These are phyloP conservation scores for Helotiales sp. DNA, from an alignment of 2,329 filamentous ascomycete genomes.

Conservation along the genomic window DNA sequence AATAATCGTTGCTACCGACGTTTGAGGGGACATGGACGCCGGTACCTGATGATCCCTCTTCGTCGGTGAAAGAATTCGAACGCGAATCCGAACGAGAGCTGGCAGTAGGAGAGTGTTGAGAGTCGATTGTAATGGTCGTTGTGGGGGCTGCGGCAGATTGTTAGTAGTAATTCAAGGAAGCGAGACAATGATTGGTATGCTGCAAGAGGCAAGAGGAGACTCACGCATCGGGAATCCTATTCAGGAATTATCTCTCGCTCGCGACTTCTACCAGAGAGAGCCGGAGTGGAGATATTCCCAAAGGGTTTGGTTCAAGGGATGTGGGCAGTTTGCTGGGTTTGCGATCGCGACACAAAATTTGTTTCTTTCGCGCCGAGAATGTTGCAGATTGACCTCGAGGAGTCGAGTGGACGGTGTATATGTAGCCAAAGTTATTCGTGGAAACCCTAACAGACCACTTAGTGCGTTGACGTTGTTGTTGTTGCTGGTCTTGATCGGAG, in stretches of 20 bases:
- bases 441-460: not conserved
- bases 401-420: not conserved
- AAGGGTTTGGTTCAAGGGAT: conserved; percentile 20
- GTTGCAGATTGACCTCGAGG: not conserved
- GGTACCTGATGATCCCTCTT: conserved; percentile 41
- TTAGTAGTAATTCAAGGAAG: conserved; percentile 18
- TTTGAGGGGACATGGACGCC: conserved; percentile 41
- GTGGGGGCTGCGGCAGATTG: not conserved
- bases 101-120: conserved; percentile 31
- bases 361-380: not conserved
- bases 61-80: conserved; percentile 40
- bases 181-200: not conserved
- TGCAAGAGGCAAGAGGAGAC: conserved; percentile 1
- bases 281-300: conserved; percentile 42
- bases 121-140: conserved; percentile 38
- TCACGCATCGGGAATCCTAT: conserved; percentile 32
- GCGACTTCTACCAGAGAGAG: conserved; percentile 43
- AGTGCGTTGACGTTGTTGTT: not conserved
- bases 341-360: not conserved
- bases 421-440: not conserved
- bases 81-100: conserved; percentile 39
- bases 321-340: conserved; percentile 18
- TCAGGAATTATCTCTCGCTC: conserved; percentile 41
- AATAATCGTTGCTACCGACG: conserved; percentile 47
- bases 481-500: not conserved